Conservation (phyloP, 495 filamentous ascomycete species). For the Penicillium silybi region DNA sequence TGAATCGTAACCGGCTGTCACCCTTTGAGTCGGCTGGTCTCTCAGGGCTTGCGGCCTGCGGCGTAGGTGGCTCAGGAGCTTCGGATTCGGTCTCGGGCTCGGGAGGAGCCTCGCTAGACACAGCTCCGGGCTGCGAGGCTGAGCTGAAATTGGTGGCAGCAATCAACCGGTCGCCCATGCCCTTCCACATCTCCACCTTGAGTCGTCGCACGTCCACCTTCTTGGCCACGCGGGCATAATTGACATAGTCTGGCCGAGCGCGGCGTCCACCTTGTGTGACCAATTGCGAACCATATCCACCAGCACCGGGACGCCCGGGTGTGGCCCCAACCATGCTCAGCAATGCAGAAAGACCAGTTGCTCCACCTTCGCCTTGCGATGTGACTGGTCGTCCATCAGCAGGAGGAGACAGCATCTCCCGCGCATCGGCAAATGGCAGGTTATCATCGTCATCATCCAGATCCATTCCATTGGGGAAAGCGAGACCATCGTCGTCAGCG, state of each 20-base stretch:
- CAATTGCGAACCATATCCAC: constrained; percentile 84
- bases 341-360: constrained; percentile 38
- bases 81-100: constrained; percentile 29
- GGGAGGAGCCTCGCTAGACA: constrained; percentile 17
- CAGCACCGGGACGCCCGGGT: constrained; percentile 35
- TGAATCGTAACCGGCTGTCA: constrained; percentile 69
- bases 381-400: constrained; percentile 38
- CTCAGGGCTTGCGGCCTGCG: constrained; percentile 24
- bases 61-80: constrained; percentile 30
- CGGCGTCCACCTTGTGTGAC: constrained; percentile 80
- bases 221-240: constrained; percentile 94
- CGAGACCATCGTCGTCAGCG: constrained; percentile 89
- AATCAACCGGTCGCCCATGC: constrained; percentile 58
- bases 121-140: constrained; percentile 24
- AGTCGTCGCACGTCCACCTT: constrained; percentile 96
- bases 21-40: constrained; percentile 22
- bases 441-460: constrained; percentile 74
- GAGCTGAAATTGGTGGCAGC: constrained; percentile 33
- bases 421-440: constrained; percentile 82
- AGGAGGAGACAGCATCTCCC: constrained; percentile 83
- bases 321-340: constrained; percentile 45
- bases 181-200: constrained; percentile 95
- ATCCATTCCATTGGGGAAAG: constrained; percentile 61
- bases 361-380: constrained; percentile 34
- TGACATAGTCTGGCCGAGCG: constrained; percentile 87